These are phyloP conservation scores for Dothidotthia symphoricarpi DNA, from an alignment of 2,329 filamentous ascomycete genomes.

Conservation along the genomic window DNA sequence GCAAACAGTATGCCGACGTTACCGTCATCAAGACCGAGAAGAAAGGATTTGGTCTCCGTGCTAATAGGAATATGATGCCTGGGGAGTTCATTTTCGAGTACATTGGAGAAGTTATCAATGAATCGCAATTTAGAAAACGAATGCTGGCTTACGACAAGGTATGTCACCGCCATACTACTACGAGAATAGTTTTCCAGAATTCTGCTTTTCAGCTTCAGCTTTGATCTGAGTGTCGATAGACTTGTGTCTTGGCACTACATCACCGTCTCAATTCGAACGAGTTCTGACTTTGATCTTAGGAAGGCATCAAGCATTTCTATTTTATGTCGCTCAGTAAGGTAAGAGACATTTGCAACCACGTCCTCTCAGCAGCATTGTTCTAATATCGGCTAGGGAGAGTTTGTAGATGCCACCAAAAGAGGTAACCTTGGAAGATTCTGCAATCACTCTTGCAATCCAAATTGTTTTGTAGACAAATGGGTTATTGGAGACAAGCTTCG, in stretches of 20 bases:
- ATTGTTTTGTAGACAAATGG: slow-evolving; percentile 99
- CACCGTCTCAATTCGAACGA: no score
- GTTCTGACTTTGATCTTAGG: slow-evolving; percentile 45
- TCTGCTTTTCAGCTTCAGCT: no score
- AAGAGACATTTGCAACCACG: no score
- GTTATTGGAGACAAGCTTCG: slow-evolving; percentile 94
- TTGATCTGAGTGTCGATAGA: no score
- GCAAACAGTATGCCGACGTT: slow-evolving; percentile 83
- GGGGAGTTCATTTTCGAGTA: slow-evolving; percentile 98
- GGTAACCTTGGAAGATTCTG: slow-evolving; percentile 96
- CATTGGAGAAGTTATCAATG: slow-evolving; percentile 96
- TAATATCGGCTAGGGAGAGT: slow-evolving; percentile 60
- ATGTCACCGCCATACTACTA: no score
- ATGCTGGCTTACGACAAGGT: slow-evolving; percentile 81
- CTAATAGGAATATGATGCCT: slow-evolving; percentile 71
- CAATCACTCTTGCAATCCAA: slow-evolving; percentile 98
- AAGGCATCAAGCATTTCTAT: slow-evolving; percentile 99
- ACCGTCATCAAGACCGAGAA: slow-evolving; percentile 97
- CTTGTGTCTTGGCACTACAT: no score
- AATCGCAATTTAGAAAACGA: slow-evolving; percentile 80
- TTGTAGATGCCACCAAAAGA: slow-evolving; percentile 95
- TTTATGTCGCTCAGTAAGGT: slow-evolving; percentile 95
- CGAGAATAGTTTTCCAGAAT: no score
- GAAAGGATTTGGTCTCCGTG: slow-evolving; percentile 90
- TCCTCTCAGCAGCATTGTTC: no score